Percentiles rank a stretch among this genome's conserved stretches.
These are phyloP conservation scores for Boletus rubroflammeus DNA, from an alignment of 768 basidiomycete genomes.

Conservation along the genomic window DNA sequence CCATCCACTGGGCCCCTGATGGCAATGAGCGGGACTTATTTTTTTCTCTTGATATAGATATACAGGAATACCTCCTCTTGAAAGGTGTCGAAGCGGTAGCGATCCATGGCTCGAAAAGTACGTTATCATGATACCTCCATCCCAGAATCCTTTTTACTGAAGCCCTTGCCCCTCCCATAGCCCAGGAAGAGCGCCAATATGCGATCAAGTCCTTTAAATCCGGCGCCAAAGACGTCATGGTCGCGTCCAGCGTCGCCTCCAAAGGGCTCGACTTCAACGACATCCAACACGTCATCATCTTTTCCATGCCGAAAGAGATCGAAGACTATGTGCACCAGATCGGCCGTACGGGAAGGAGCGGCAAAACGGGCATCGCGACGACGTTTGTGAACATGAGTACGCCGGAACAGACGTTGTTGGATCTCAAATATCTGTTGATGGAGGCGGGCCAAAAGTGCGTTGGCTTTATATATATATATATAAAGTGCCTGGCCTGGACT, in stretches of 20 bases:
- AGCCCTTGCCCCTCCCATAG: slow-evolving; percentile 37
- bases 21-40: background rate
- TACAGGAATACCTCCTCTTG: slow-evolving; percentile 93
- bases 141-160: background rate
- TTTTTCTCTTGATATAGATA: slow-evolving; percentile 57
- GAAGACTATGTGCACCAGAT: slow-evolving; percentile 99
- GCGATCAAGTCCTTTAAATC: slow-evolving; percentile 98
- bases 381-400: slow-evolving; percentile 99
- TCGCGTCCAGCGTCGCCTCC: slow-evolving; percentile 95
- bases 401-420: slow-evolving; percentile 90
- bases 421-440: slow-evolving; percentile 94
- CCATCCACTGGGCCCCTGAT: background rate
- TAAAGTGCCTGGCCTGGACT: background rate
- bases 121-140: slow-evolving; percentile 15
- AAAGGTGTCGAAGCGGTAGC: slow-evolving; percentile 99
- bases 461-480: too few relatives aligned
- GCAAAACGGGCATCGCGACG: slow-evolving; percentile 98
- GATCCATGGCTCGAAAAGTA: slow-evolving; percentile 97
- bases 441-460: slow-evolving; percentile 96
- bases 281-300: slow-evolving; percentile 98
- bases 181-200: slow-evolving; percentile 98
- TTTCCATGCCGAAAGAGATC: slow-evolving; percentile 99
- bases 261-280: slow-evolving; percentile 99
- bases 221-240: slow-evolving; percentile 98
- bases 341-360: slow-evolving; percentile 94